A percentile compares a stretch with the other conserved stretches of the same genome.
These are phyloP conservation scores for Xylariaceae sp. DNA, from an alignment of 2,329 filamentous ascomycete genomes.

Conservation along the genomic window DNA sequence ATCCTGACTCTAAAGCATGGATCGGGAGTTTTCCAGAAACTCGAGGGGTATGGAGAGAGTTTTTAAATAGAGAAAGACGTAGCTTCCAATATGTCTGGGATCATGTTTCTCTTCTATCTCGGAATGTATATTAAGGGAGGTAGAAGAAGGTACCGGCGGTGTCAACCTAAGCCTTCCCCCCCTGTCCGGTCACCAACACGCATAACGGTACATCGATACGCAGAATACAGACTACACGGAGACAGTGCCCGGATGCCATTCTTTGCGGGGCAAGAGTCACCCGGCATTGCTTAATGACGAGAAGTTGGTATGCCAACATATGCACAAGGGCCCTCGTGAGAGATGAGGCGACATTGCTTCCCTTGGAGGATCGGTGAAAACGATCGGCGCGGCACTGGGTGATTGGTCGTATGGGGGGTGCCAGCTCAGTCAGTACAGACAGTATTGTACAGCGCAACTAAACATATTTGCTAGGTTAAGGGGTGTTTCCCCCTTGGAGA, in stretches of 20 bases:
- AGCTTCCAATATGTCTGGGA: background rate
- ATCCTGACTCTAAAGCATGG: slow-evolving; percentile 9
- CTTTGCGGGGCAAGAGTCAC: slow-evolving; percentile 18
- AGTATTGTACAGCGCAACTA: background rate
- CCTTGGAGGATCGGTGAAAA: slow-evolving; percentile 7
- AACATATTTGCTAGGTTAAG: slow-evolving; percentile 12
- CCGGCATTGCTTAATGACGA: slow-evolving; percentile 15
- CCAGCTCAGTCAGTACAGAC: slow-evolving; percentile 28
- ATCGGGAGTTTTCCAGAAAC: slow-evolving; percentile 19
- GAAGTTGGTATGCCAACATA: slow-evolving; percentile 15
- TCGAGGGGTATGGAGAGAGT: background rate
- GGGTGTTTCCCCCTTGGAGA: background rate
- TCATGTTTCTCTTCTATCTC: background rate
- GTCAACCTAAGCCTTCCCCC: slow-evolving; percentile 10
- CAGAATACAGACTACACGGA: background rate
- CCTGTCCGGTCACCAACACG: slow-evolving; percentile 5
- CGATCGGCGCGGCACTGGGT: slow-evolving; percentile 35
- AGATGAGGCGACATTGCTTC: slow-evolving; percentile 24
- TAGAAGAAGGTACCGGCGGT: slow-evolving; percentile 12
- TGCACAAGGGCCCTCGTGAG: slow-evolving; percentile 22
- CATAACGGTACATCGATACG: background rate
- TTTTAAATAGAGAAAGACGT: slow-evolving; percentile 14
- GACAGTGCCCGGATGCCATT: background rate
- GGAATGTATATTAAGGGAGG: slow-evolving; percentile 20
- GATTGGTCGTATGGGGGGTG: slow-evolving; percentile 30